A percentile compares a stretch with the other conserved stretches of the same genome.
These are phyloP conservation scores for Yarrowia hollandica DNA, from an alignment of 805 yeast species.

Conservation along the genomic window DNA sequence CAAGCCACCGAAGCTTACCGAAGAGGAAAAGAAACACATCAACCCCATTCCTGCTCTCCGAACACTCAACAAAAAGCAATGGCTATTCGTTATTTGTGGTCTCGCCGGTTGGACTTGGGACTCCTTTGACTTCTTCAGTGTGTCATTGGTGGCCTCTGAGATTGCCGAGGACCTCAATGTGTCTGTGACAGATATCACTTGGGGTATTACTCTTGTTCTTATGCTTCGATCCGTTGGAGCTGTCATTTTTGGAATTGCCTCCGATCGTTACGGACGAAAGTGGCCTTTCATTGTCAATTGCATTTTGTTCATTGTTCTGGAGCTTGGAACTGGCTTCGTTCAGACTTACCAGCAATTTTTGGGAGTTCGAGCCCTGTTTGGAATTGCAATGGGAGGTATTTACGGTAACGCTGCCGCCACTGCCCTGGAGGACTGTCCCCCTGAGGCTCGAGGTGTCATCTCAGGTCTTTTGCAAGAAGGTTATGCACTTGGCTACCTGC, in stretches of 20 bases:
- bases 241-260: neutral
- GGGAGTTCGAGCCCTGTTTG: constrained; percentile 64
- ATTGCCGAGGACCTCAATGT: constrained; percentile 53
- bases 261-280: constrained; percentile 2
- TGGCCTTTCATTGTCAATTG: constrained; percentile 11
- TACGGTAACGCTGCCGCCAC: constrained; percentile 66
- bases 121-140: constrained; percentile 68
- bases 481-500: neutral
- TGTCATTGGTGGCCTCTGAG: constrained; percentile 53
- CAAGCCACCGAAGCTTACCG: neutral
- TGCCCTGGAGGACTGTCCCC: constrained; percentile 65
- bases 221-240: constrained; percentile 15
- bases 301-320: neutral
- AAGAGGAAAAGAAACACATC: constrained; percentile 8
- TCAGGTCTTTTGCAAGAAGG: constrained; percentile 50
- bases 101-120: constrained; percentile 70
- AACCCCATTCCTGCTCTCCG: constrained; percentile 8
- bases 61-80: constrained; percentile 46
- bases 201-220: constrained; percentile 57
- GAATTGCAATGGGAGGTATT: constrained; percentile 71
- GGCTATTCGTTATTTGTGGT: constrained; percentile 62
- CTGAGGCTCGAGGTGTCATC: constrained; percentile 57
- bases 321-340: constrained; percentile 2
- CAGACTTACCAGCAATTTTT: constrained; percentile 58
- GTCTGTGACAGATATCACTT: constrained; percentile 54